Base-by-base conservation (phyloP, 306 rosid species). In the Heteromeles arbutifolia region DNA sequence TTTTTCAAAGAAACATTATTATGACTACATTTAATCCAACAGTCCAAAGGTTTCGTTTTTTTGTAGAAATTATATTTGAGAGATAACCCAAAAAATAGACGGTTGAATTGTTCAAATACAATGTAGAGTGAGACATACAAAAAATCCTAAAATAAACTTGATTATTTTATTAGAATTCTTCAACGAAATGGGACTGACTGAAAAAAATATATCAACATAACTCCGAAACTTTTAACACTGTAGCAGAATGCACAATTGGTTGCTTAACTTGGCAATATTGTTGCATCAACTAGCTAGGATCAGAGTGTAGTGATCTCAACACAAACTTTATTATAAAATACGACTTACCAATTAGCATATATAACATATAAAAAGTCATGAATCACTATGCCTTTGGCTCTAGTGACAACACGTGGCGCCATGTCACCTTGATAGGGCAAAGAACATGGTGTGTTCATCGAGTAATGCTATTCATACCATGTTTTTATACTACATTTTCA, bases 391-490 rank as follows among this genome's bases (percentile, higher is more conserved):
- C 17, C 45, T 78, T 71, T 37, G 32, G 66, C 52, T 63, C 72
- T 58, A 32, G 63, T 24, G 75, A 50, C 24, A 61, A 53, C 77
- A 74, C 77, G 45, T 62, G 77, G 77, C 31, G 41, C 43, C 29
- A 19, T 26, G n/a, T 74, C 61, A 41, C 45, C 69, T 74, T 34
- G 7, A 31, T 28, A 1, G 41, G 26, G 25, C 14, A 41, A 28
- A 73, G 62, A 74, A 74, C 62, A 62, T 62, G 70, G 70, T 50
- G 31, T 74, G 70, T 43, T 75, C n/a, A n/a, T n/a, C n/a, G n/a
- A n/a, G n/a, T n/a, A n/a, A n/a, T n/a, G n/a, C n/a, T n/a, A n/a
- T n/a, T n/a, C n/a, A n/a, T n/a, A n/a, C n/a, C n/a, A n/a, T 74
- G 70, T 43, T 75, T 28, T 28, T 28, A 2, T 28, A 28, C 29